phyloP scores from a whole-genome alignment of 306 rosid species.

The Ormosia emarginata region DNA sequence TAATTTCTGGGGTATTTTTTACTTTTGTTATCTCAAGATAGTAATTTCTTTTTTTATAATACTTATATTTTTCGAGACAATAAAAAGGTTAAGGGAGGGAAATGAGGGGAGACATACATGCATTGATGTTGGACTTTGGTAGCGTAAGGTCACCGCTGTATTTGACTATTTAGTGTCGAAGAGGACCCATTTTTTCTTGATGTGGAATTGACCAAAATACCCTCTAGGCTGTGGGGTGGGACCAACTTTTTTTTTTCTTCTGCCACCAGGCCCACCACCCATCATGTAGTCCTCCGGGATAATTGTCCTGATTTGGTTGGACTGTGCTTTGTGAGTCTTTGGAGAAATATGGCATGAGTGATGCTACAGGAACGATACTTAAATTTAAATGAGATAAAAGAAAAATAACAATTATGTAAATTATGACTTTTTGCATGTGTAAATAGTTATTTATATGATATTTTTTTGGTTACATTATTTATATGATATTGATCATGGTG shows the following conservation, averaged over 20 bases:
- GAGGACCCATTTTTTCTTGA: not conserved
- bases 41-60: not conserved
- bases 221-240: constrained; percentile 30
- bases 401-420: not conserved
- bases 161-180: constrained; percentile 43
- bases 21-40: not conserved
- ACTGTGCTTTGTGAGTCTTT: constrained; percentile 4
- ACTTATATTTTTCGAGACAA: constrained; percentile 20
- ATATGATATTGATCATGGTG: not conserved
- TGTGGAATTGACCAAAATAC: constrained; percentile 28
- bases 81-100: constrained; percentile 15
- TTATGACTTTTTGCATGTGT: not conserved
- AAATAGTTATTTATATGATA: not conserved
- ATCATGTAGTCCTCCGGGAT: not conserved
- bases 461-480: not conserved
- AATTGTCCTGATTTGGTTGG: constrained; percentile 23
- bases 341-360: not conserved
- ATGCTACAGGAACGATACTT: not conserved
- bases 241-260: constrained; percentile 11
- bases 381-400: not conserved
- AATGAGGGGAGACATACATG: constrained; percentile 19
- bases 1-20: not conserved
- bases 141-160: constrained; percentile 46
- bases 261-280: not conserved
- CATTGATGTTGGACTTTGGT: constrained; percentile 25